Evolutionary conservation across 1,284 basidiomycete genomes (phyloP).

Genomic region (Tylopilus sp.): DNA sequence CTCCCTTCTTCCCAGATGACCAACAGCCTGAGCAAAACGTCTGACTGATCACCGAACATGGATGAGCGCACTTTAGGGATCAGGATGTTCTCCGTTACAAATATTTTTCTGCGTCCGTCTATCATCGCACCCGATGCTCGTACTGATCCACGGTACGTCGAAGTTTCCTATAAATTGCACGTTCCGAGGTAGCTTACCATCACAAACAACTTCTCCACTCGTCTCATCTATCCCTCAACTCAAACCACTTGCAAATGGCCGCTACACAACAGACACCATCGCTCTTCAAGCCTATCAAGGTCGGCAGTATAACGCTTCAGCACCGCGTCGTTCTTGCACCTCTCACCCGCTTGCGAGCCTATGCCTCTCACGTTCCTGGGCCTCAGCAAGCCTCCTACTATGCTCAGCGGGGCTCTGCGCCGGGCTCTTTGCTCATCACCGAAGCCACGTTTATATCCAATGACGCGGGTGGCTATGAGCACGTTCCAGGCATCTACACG

Average conservation of each 20-base stretch:
- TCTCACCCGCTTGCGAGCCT: conserved; percentile 45
- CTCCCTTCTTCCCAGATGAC: too few relatives aligned
- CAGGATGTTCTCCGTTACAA: neutral
- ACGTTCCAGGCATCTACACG: conserved; percentile 4
- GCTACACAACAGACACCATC: neutral
- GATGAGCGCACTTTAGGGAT: neutral
- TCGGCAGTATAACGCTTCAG: conserved; percentile 44
- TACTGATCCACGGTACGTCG: neutral
- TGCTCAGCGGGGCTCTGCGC: conserved; percentile 1
- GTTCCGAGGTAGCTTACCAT: neutral
- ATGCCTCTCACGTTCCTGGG: conserved; percentile 24
- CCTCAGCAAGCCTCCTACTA: conserved; percentile 37
- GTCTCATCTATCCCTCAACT: neutral
- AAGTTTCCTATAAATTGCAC: neutral
- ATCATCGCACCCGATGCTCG: neutral
- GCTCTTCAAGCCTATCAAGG: conserved; percentile 35
- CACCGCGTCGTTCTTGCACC: conserved; percentile 48
- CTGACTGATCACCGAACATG: too few relatives aligned
- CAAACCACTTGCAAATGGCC: neutral
- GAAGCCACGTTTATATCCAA: conserved; percentile 4
- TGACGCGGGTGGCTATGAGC: neutral
- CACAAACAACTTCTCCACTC: neutral
- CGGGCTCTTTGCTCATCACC: conserved; percentile 10
- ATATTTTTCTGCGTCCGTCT: neutral
- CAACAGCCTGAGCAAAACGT: too few relatives aligned